Evolutionary conservation across 106 monocot species (phyloP).

Genomic region (Acanthochlamys bracteata): DNA sequence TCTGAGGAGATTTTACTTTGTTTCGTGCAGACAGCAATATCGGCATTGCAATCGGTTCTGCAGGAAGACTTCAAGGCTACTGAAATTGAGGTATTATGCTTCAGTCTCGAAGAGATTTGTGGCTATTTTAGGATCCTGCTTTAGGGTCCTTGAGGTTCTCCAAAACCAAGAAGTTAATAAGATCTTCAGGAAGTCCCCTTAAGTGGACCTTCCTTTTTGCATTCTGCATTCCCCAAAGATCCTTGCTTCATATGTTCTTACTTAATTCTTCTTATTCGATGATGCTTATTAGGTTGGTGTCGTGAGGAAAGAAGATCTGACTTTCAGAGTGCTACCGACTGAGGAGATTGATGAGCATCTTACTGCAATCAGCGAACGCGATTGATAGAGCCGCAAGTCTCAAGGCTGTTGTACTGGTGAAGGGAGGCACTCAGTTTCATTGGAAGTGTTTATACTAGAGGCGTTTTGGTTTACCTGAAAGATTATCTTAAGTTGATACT

Average conservation of each 20-base stretch:
- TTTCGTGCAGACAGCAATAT: conserved; percentile 79
- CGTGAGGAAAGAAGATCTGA: conserved; percentile 56
- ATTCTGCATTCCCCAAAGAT: no score
- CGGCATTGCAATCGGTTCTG: conserved; percentile 92
- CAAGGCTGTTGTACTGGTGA: background rate
- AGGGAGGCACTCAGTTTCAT: no score
- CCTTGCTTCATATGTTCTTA: no score
- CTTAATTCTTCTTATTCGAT: background rate
- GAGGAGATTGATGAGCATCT: conserved; percentile 91
- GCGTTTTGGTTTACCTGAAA: no score
- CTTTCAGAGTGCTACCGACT: conserved; percentile 59
- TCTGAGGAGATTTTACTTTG: background rate
- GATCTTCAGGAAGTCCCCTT: no score
- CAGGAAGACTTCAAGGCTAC: conserved; percentile 99
- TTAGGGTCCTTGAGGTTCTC: no score
- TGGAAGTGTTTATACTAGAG: no score
- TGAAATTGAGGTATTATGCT: conserved; percentile 77
- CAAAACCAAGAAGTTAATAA: no score
- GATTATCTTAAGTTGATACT: no score
- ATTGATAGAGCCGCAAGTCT: conserved; percentile 27
- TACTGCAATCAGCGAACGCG: conserved; percentile 83
- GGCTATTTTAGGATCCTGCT: background rate
- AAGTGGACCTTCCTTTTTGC: no score
- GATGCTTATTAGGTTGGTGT: conserved; percentile 62
- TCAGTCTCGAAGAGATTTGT: background rate